A percentile compares a stretch with the other conserved stretches of the same genome.
phyloP scores from a whole-genome alignment of 495 filamentous ascomycete genomes.

The Xylaria telfairii region DNA sequence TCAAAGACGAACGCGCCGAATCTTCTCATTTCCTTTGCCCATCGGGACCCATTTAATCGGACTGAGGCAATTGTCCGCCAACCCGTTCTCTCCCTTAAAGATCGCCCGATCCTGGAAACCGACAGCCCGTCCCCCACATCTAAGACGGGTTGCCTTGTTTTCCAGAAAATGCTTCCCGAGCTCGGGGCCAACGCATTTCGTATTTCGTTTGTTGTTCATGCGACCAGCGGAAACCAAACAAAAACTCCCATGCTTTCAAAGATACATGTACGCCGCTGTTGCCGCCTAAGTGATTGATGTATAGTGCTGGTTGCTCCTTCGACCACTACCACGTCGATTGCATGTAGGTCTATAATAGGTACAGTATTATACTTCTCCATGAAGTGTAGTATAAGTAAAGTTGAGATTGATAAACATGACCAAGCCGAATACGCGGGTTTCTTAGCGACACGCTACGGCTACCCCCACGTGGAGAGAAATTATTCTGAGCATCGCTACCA shows the following conservation, averaged over 20 bases:
- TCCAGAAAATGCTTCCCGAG: background rate
- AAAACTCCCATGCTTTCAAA: background rate
- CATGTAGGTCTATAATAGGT: background rate
- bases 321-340: background rate
- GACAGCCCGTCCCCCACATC: conserved; percentile 9
- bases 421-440: background rate
- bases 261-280: background rate
- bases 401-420: background rate
- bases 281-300: background rate
- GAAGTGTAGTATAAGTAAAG: too few relatives aligned
- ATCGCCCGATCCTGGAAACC: background rate
- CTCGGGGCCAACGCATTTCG: background rate
- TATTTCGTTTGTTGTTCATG: too few relatives aligned
- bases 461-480: background rate
- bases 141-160: background rate
- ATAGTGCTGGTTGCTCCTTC: background rate
- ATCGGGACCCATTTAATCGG: conserved; percentile 2
- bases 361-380: too few relatives aligned
- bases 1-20: background rate
- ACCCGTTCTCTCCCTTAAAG: conserved; percentile 9
- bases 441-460: background rate
- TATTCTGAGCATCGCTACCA: background rate
- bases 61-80: conserved; percentile 21
- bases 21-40: background rate
- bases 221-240: background rate